Evolutionary conservation across 164 flowering plant genomes (phyloP).

Genomic region (Pachysandra terminalis): DNA sequence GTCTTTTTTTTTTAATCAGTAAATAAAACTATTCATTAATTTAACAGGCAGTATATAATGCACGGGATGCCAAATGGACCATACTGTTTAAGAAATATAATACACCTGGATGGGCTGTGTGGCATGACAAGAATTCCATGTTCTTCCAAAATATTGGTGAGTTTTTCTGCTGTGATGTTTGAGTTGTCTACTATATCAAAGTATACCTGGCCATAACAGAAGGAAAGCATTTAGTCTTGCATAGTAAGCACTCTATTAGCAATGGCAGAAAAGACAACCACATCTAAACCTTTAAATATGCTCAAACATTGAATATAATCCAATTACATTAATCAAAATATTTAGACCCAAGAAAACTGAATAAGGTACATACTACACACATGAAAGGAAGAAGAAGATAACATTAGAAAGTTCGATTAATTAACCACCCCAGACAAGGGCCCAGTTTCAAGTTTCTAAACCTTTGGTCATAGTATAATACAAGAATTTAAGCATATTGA

Average conservation of each 20-base stretch:
- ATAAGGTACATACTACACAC: not conserved
- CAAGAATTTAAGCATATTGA: not conserved
- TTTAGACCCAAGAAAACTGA: not conserved
- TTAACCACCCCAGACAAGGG: not conserved
- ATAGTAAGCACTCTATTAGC: not conserved
- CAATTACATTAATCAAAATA: no score
- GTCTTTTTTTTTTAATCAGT: no score
- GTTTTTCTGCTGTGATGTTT: slow-evolving; percentile 33
- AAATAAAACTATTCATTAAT: no score
- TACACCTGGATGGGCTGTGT: slow-evolving; percentile 48
- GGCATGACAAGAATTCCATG: slow-evolving; percentile 61
- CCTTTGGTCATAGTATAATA: not conserved
- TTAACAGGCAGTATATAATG: no score
- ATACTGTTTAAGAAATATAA: not conserved
- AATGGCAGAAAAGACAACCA: not conserved
- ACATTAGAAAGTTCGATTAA: not conserved
- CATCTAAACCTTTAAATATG: not conserved
- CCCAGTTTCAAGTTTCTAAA: not conserved
- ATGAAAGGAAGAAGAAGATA: no score
- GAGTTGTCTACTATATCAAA: slow-evolving; percentile 43
- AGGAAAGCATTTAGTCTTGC: not conserved
- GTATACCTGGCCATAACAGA: slow-evolving; percentile 43
- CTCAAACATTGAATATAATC: not conserved
- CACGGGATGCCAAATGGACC: no score
- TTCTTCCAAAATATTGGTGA: slow-evolving; percentile 51